A percentile compares a stretch with the other conserved stretches of the same genome.
phyloP scores from a whole-genome alignment of 2,329 filamentous ascomycete species.

The Didymella lethalis region DNA sequence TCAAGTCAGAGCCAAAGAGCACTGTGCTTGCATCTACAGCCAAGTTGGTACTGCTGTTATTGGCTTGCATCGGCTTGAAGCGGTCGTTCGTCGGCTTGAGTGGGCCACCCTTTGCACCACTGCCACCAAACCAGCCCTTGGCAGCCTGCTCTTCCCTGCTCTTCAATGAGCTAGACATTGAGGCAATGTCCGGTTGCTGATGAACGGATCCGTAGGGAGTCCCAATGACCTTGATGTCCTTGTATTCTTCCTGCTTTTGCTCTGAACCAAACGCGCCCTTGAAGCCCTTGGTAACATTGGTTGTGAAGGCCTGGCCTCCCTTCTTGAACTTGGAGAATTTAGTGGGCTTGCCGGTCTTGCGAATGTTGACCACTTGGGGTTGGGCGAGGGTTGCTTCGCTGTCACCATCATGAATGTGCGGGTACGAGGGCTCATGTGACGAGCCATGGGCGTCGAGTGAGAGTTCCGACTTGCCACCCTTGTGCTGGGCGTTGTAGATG shows the following conservation, averaged over 20 bases:
- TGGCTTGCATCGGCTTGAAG: constrained; percentile 48
- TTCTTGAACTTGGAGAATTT: constrained; percentile 99
- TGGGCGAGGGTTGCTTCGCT: constrained; percentile 69
- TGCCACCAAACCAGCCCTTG: constrained; percentile 46
- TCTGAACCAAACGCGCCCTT: constrained; percentile 82
- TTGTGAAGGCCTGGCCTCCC: constrained; percentile 89
- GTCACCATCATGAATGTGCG: constrained; percentile 67
- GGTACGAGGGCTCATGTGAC: constrained; percentile 50
- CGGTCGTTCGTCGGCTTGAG: constrained; percentile 30
- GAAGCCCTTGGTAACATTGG: constrained; percentile 92
- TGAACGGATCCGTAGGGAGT: constrained; percentile 51
- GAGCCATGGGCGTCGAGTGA: constrained; percentile 53
- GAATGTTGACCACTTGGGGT: constrained; percentile 94
- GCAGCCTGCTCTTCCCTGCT: constrained; percentile 38
- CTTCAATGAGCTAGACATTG: constrained; percentile 38
- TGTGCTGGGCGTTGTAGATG: constrained; percentile 60
- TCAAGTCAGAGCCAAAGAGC: constrained; percentile 89
- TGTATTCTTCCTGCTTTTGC: constrained; percentile 63
- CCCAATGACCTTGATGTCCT: constrained; percentile 62
- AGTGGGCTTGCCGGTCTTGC: constrained; percentile 84
- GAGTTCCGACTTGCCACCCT: constrained; percentile 50
- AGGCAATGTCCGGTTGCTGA: constrained; percentile 45
- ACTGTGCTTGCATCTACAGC: constrained; percentile 50
- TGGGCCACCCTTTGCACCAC: constrained; percentile 30
- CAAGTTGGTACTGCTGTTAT: constrained; percentile 56